Evolutionary conservation across 2,329 filamentous ascomycete species (phyloP).

Genomic region (Phaeosphaeria sp.): DNA sequence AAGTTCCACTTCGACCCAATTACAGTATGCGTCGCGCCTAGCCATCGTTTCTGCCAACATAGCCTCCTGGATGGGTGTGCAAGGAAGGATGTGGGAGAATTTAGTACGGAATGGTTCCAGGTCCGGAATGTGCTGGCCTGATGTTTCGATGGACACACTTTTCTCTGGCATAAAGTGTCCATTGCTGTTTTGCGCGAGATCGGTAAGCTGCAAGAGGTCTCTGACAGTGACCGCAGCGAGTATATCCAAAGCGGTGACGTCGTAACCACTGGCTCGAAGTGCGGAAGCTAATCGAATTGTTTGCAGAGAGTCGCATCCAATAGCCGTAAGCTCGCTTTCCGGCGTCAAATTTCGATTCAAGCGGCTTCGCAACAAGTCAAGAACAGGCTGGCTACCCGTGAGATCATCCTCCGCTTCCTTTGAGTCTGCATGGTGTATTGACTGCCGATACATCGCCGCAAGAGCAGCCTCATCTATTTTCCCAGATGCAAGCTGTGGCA

Average conservation of each 20-base stretch:
- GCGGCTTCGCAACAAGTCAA: slow-evolving; percentile 50
- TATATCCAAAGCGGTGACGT: slow-evolving; percentile 65
- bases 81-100: slow-evolving; percentile 58
- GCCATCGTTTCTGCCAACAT: slow-evolving; percentile 79
- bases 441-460: slow-evolving; percentile 60
- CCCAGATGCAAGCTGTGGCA: slow-evolving; percentile 81
- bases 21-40: slow-evolving; percentile 72
- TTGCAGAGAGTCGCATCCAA: slow-evolving; percentile 71
- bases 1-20: slow-evolving; percentile 73
- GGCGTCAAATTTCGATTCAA: slow-evolving; percentile 49
- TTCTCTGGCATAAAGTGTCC: not conserved
- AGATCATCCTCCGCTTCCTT: not conserved
- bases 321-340: slow-evolving; percentile 56
- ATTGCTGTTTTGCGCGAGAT: slow-evolving; percentile 4
- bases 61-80: slow-evolving; percentile 75
- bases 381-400: slow-evolving; percentile 38
- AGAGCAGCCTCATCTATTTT: slow-evolving; percentile 78
- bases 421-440: slow-evolving; percentile 16
- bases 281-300: slow-evolving; percentile 69
- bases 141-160: not conserved
- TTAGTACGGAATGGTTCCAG: slow-evolving; percentile 12
- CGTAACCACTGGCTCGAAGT: slow-evolving; percentile 64
- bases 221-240: slow-evolving; percentile 62
- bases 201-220: slow-evolving; percentile 27
- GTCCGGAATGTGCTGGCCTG: slow-evolving; percentile 10